Evolutionary conservation across 495 filamentous ascomycete species (phyloP), one percentile per base, ranked within the genome.

Genomic region (Acidiella bohemica): DNA sequence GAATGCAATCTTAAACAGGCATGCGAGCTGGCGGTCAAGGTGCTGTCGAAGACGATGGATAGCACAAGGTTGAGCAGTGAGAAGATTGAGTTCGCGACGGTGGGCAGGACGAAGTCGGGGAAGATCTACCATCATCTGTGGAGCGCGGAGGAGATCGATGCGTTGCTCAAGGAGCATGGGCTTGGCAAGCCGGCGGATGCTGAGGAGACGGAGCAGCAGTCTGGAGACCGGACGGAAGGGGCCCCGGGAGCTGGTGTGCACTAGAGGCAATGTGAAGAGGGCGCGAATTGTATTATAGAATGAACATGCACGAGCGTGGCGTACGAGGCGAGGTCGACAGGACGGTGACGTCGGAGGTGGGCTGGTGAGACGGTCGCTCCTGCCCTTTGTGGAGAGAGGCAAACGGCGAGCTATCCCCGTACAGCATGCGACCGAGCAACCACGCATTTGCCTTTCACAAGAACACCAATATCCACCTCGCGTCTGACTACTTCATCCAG

Each of bases 21-120:
- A 5, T 96, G 90, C 65, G 87, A 76, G 28, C 78, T 95, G 74
- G 90, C 90, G 16, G 87, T 99, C 52, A 99, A 99, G 75, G 90
- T 96, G 39, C 65, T 99, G 48, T 95, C 88, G 73, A 99, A 99
- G 76, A 99, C 90, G 3, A 99, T 99, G 92, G 90, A 99, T 62
- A 88, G 84, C 29, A 95, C 90, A 5, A 96, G 93, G 70, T 63
- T 99, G 54, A 93, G 84, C 70, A 94, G 86, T 55, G 87, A 96
- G 69, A 99, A 99, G 73, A 94, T 99, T 61, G 90, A 99, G 63
- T 96, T 99, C 59, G 90, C 90, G 53, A 99, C 90, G 17, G 87
- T 99, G 47, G 90, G 90, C 47, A 84, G 84, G 70, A 94, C 87
- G 56, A 80, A 81, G 63, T 73, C 81, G 50, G 90, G 90, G 47